phyloP scores from a whole-genome alignment of 495 filamentous ascomycete genomes.

The Neurospora tetrasperma region DNA sequence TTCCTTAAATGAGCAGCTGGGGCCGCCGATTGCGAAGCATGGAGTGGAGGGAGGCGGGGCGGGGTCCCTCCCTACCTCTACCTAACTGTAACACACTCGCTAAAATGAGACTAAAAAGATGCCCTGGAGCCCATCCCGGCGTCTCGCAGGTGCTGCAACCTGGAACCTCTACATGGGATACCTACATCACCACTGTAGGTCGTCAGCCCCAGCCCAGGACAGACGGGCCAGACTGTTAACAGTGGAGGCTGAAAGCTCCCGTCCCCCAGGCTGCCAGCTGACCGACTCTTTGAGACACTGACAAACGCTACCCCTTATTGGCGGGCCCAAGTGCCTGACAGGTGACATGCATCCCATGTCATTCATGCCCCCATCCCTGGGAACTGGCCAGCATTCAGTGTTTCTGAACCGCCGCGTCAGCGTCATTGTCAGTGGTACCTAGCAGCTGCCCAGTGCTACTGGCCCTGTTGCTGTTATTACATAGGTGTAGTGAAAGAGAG shows the following conservation, averaged over 20 bases:
- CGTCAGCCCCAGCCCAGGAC: not conserved
- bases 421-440: conserved; percentile 4
- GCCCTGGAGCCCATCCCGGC: not conserved
- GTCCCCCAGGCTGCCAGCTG: not conserved
- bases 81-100: not conserved
- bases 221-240: not conserved
- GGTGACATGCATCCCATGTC: not conserved
- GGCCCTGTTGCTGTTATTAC: not conserved
- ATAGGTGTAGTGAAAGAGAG: not conserved
- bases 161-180: not conserved
- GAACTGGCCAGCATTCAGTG: not conserved
- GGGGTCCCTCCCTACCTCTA: not conserved
- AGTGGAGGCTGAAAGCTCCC: not conserved
- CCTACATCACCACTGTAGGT: not conserved
- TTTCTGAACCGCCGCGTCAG: conserved; percentile 4
- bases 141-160: not conserved
- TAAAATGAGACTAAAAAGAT: not conserved
- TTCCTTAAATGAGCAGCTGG: not conserved
- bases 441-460: not conserved
- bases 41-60: not conserved
- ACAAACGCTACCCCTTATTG: not conserved
- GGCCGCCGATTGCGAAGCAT: not conserved
- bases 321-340: not conserved
- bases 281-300: not conserved
- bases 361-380: not conserved